A percentile compares a stretch with the other conserved stretches of the same genome.
phyloP scores from a whole-genome alignment of 306 rosid genomes.

The Trifolium fragiferum region DNA sequence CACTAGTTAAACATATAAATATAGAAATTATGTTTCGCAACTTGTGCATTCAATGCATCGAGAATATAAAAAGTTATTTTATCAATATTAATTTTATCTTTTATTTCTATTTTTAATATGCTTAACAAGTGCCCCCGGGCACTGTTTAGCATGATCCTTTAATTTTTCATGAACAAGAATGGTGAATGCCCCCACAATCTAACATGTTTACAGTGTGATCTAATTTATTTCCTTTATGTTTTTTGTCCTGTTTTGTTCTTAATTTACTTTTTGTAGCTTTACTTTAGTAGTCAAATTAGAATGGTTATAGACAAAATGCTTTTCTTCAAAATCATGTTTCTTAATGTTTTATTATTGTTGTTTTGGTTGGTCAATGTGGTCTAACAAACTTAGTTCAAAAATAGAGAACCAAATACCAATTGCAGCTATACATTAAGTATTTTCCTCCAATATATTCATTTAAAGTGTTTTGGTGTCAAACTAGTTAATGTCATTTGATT shows the following conservation, averaged over 20 bases:
- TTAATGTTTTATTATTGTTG: constrained; percentile 30
- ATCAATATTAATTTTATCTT: no score
- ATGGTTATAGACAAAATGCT: constrained; percentile 33
- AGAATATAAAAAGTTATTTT: no score
- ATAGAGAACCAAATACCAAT: constrained; percentile 40
- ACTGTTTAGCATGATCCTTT: no score
- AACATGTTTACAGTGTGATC: constrained; percentile 46
- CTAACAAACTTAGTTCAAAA: constrained; percentile 34
- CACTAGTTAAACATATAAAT: no score
- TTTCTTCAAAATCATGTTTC: constrained; percentile 30
- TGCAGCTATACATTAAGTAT: constrained; percentile 6
- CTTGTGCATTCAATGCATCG: no score
- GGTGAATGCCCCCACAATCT: constrained; percentile 47
- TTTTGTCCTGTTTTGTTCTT: constrained; percentile 36
- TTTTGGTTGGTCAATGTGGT: constrained; percentile 16
- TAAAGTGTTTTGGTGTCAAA: no score
- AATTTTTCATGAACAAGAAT: constrained; percentile 35
- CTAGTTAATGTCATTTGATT: no score
- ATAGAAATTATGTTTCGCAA: no score
- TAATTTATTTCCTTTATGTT: constrained; percentile 36
- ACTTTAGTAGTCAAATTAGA: constrained; percentile 52
- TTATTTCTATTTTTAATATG: no score
- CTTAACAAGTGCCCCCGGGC: no score
- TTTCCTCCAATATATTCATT: constrained; percentile 15
- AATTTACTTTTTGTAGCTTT: constrained; percentile 48